Evolutionary conservation across 2,329 filamentous ascomycete genomes (phyloP).

Genomic region (Arthrinium puccinioides): DNA sequence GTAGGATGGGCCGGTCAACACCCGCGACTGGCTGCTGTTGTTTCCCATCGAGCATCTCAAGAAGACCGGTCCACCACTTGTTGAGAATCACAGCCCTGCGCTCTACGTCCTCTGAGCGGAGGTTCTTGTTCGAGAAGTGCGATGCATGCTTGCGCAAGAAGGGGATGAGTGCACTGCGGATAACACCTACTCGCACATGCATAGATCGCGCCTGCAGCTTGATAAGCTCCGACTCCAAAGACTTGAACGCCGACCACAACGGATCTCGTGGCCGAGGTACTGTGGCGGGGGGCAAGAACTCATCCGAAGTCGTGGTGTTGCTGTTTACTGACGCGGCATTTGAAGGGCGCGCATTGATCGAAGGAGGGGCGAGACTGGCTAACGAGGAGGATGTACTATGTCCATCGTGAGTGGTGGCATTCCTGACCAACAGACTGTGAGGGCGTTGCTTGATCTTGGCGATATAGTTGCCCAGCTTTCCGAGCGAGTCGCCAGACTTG

Average conservation of each 20-base stretch:
- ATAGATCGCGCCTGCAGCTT: constrained; percentile 66
- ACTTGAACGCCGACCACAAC: constrained; percentile 48
- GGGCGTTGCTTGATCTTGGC: constrained; percentile 44
- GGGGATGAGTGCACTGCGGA: constrained; percentile 65
- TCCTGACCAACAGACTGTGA: constrained; percentile 32
- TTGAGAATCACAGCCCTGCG: constrained; percentile 72
- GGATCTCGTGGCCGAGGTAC: constrained; percentile 35
- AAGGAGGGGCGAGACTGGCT: constrained; percentile 35
- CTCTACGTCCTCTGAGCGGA: constrained; percentile 78
- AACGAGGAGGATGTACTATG: constrained; percentile 40
- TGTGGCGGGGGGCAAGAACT: constrained; percentile 9
- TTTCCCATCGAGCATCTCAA: constrained; percentile 71
- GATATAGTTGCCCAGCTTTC: constrained; percentile 33
- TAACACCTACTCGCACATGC: constrained; percentile 65
- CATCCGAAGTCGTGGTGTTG: constrained; percentile 21
- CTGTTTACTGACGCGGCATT: constrained; percentile 22
- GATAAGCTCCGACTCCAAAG: constrained; percentile 39
- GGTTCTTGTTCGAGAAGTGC: constrained; percentile 55
- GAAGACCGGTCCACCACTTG: constrained; percentile 80
- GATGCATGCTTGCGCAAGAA: constrained; percentile 66
- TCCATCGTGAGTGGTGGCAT: constrained; percentile 17
- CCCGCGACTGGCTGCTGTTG: constrained; percentile 65
- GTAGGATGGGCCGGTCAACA: constrained; percentile 72
- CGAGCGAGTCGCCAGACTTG: constrained; percentile 27
- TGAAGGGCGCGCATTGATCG: constrained; percentile 24